Evolutionary conservation across 257 asterid species (phyloP).

Genomic region (Euphrasia confusa): DNA sequence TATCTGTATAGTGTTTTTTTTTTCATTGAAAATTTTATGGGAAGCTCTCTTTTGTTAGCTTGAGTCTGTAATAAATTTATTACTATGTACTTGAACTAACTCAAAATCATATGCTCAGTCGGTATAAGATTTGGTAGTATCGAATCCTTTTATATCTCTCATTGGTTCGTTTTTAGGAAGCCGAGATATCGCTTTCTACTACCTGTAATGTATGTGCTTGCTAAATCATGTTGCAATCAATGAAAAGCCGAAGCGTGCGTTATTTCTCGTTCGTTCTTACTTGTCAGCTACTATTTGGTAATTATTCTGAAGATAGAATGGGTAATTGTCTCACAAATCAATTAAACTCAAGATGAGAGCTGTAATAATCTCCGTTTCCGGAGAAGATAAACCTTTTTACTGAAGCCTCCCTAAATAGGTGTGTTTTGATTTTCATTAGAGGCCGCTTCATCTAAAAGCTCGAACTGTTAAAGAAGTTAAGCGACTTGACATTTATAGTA

Average conservation of each 20-base stretch:
- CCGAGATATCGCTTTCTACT: no score
- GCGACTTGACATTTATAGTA: no score
- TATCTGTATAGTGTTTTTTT: not conserved
- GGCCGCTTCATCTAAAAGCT: no score
- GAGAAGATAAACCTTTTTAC: not conserved
- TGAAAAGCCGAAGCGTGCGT: not conserved
- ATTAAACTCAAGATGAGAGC: no score
- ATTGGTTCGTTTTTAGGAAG: no score
- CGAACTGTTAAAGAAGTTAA: no score
- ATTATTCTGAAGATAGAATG: no score
- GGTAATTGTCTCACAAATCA: slow-evolving; percentile 4
- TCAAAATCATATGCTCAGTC: no score
- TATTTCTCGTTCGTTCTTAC: not conserved
- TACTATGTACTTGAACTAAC: not conserved
- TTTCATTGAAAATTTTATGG: slow-evolving; percentile 1
- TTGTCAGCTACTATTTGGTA: not conserved
- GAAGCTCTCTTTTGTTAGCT: not conserved
- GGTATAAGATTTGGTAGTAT: no score
- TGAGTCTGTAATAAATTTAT: not conserved
- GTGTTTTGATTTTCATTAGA: not conserved
- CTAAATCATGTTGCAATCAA: not conserved
- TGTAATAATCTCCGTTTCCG: no score
- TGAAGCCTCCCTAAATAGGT: not conserved
- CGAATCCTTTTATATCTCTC: no score
- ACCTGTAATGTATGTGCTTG: no score